Conservation (phyloP, 2,329 filamentous ascomycete species). For the Aspergillus ochraceoroseus region DNA sequence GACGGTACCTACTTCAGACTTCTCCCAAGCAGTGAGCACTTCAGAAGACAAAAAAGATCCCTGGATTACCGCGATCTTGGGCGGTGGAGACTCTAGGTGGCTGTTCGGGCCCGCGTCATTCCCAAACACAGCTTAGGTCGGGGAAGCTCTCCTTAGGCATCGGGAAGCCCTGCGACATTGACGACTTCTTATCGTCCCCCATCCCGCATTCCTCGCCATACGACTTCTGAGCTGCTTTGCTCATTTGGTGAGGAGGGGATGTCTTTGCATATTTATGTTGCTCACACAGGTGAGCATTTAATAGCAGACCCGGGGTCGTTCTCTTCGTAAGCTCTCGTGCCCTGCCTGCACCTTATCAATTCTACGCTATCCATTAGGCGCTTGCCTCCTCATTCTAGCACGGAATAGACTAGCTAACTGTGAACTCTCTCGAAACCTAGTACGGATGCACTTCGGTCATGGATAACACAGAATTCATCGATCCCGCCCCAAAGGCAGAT, state of each 20-base stretch:
- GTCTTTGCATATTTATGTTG: conserved; percentile 85
- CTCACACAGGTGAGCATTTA: conserved; percentile 85
- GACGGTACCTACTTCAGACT: no score
- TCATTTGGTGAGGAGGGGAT: conserved; percentile 53
- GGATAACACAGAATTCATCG: conserved; percentile 68
- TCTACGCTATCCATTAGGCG: conserved; percentile 7
- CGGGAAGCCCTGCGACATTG: conserved; percentile 17
- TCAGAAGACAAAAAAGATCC: no score
- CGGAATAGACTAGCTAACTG: conserved; percentile 15
- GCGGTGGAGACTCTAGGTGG: conserved; percentile 19
- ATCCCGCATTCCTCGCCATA: conserved; percentile 21
- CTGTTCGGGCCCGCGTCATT: conserved; percentile 18
- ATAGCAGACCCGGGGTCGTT: conserved; percentile 71
- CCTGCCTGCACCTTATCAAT: no score
- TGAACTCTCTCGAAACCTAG: conserved; percentile 40
- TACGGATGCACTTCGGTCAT: conserved; percentile 77
- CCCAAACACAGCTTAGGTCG: conserved; percentile 22
- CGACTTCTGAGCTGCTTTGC: conserved; percentile 23
- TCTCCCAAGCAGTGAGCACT: no score
- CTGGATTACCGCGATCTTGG: no score
- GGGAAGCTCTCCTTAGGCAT: conserved; percentile 18
- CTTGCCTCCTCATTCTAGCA: background rate
- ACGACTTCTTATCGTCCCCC: conserved; percentile 19
- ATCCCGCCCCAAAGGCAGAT: conserved; percentile 78
- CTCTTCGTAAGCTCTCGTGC: conserved; percentile 56